Evolutionary conservation across 73 alveolate species (phyloP).

Genomic region (Uronychia binucleata): DNA sequence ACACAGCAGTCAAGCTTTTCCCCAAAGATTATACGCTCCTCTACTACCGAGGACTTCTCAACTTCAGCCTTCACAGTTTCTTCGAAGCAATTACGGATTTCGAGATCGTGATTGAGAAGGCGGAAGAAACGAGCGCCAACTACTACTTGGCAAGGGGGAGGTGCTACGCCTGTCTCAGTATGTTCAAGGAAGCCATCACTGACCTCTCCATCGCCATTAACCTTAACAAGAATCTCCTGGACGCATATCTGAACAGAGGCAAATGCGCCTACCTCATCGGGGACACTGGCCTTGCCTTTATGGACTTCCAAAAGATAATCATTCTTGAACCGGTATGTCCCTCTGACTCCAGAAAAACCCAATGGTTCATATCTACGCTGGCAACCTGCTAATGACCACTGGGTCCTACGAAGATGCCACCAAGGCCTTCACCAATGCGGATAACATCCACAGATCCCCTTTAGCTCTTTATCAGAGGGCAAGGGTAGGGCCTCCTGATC

Average conservation of each 20-base stretch:
- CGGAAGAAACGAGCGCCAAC: slow-evolving; percentile 72
- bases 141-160: slow-evolving; percentile 70
- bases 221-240: slow-evolving; percentile 59
- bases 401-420: slow-evolving; percentile 80
- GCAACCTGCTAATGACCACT: slow-evolving; percentile 72
- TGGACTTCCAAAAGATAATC: slow-evolving; percentile 71
- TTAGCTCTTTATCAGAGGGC: slow-evolving; percentile 59
- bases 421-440: slow-evolving; percentile 79
- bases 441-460: slow-evolving; percentile 54
- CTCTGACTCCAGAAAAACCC: slow-evolving; percentile 50
- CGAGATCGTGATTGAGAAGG: slow-evolving; percentile 64
- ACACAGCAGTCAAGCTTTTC: slow-evolving; percentile 38
- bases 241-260: slow-evolving; percentile 76
- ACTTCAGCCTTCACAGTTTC: slow-evolving; percentile 49
- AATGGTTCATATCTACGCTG: slow-evolving; percentile 76
- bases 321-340: slow-evolving; percentile 51
- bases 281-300: slow-evolving; percentile 72
- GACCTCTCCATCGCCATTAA: slow-evolving; percentile 71
- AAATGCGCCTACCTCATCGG: slow-evolving; percentile 75
- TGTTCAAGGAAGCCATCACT: slow-evolving; percentile 71
- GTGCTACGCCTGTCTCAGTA: slow-evolving; percentile 70
- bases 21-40: slow-evolving; percentile 57
- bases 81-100: slow-evolving; percentile 67
- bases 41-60: slow-evolving; percentile 66
- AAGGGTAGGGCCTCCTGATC: slow-evolving; percentile 1